Base-by-base conservation (phyloP, 2,329 filamentous ascomycete species). In the Gnomoniopsis smithogilvyi region DNA sequence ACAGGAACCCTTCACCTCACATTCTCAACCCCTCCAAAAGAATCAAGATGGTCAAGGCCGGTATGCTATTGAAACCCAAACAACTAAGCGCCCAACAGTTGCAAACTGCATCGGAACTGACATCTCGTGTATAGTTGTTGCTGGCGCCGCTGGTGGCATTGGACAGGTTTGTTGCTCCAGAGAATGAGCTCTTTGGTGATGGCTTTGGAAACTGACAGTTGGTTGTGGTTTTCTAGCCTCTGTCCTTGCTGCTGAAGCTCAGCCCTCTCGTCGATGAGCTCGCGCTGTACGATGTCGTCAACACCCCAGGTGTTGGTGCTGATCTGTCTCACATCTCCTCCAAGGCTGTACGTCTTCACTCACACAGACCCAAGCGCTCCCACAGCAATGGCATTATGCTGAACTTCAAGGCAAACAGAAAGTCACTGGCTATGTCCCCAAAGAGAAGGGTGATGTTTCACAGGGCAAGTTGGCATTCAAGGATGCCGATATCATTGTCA, bases 271-370 rank as follows among this genome's bases (percentile, higher is more conserved):
- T 99, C 70, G 89, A 94, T 71, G 91, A 98, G 81, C 91, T 99
- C 70, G 84, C 92, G 63, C 90, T 99, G 69, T 99, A 97, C 83
- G 95, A 99, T 96, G 93, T 99, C 67, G 94, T 98, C 78, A 97
- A 98, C 85, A 96, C 92, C 53, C 93, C 92, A 69, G 95, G 95
- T 78, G 95, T 99, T 72, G 91, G 93, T 66, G 88, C 94, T 71
- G 95, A 99, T 76, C 87, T 99, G 62, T 97, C 93, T 62, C 95
- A 99, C 84, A 98, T 99, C 78, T 96, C 94, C 62, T 91, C 92
- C 63, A 84, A 85, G 68, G 94, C 95, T 65, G 90, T 88, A 74
- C 74, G 80, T 72, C 36, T 19, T 54, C 43, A 55, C 61, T 14
- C 15, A 12, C 19, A 65, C 34, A 14, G 33, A n/a, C 11, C 22